Conservation (phyloP, 129 eudicot species). For the Cynara cardunculus region DNA sequence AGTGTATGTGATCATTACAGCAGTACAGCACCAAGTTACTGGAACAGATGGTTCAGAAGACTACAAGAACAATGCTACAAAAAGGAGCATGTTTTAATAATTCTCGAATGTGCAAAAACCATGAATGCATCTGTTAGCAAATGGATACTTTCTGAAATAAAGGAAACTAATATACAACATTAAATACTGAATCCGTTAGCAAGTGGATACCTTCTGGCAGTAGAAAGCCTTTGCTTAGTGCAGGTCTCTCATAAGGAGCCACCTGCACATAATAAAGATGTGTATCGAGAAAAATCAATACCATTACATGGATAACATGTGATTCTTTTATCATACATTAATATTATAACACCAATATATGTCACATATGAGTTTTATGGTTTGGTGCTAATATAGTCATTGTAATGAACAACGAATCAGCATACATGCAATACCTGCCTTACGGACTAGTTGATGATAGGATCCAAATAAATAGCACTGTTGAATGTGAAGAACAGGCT, state of each 20-base stretch:
- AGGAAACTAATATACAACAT: neutral
- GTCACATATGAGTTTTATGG: neutral
- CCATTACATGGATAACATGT: neutral
- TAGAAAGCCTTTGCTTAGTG: slow-evolving; percentile 95
- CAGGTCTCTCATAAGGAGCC: slow-evolving; percentile 98
- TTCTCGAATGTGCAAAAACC: neutral
- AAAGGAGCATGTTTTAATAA: neutral
- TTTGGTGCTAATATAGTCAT: neutral
- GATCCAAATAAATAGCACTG: neutral
- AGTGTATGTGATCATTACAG: neutral
- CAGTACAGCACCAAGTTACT: neutral
- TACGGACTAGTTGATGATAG: neutral
- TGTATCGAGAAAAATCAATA: neutral
- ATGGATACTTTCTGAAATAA: neutral
- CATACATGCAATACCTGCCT: slow-evolving; percentile 5
- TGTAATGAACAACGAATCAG: neutral
- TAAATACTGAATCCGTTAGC: neutral
- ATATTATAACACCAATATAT: neutral
- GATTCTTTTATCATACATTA: neutral
- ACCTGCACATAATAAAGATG: slow-evolving; percentile 48
- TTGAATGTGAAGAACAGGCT: neutral
- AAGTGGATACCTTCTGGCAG: slow-evolving; percentile 85
- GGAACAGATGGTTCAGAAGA: neutral
- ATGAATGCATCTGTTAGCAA: neutral
- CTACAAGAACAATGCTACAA: neutral